Evolutionary conservation across 1,284 basidiomycete genomes (phyloP).

Genomic region (Cryptococcus jaspeensis): DNA sequence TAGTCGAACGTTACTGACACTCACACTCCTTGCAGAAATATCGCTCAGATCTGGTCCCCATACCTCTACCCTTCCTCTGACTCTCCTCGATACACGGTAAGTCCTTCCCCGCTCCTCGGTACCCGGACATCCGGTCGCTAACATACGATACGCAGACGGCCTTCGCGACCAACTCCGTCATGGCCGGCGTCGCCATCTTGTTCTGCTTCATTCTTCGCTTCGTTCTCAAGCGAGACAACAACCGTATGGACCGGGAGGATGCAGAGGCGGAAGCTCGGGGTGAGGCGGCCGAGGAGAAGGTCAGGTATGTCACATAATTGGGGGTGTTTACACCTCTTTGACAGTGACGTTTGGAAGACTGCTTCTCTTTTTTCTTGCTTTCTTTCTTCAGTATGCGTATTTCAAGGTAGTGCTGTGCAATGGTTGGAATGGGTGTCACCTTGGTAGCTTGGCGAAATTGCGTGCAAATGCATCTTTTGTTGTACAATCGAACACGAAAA

Average conservation of each 20-base stretch:
- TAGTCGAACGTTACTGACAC: not conserved
- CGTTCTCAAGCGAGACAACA: constrained; percentile 29
- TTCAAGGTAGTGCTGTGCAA: too few species aligned
- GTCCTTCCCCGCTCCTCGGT: not conserved
- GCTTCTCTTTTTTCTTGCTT: too few species aligned
- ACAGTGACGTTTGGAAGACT: too few species aligned
- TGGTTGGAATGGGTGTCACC: too few species aligned
- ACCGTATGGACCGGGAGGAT: constrained; percentile 20
- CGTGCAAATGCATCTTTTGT: too few species aligned
- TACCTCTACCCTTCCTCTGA: constrained; percentile 35
- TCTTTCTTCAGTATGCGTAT: too few species aligned
- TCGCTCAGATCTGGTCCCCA: constrained; percentile 41
- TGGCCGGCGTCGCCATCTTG: constrained; percentile 26
- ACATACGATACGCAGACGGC: constrained; percentile 13
- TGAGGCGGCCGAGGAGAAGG: not conserved
- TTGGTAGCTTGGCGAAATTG: too few species aligned
- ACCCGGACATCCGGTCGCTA: not conserved
- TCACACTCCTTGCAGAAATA: constrained; percentile 3
- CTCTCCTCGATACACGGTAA: constrained; percentile 28
- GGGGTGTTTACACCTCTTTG: not conserved
- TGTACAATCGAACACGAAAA: too few species aligned
- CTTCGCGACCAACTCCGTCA: constrained; percentile 32
- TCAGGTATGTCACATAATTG: constrained; percentile 7
- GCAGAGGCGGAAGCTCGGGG: not conserved
- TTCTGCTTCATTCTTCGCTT: constrained; percentile 28